Conservation (phyloP, 176 grass and related monocot species). For the Puya raimondii region DNA sequence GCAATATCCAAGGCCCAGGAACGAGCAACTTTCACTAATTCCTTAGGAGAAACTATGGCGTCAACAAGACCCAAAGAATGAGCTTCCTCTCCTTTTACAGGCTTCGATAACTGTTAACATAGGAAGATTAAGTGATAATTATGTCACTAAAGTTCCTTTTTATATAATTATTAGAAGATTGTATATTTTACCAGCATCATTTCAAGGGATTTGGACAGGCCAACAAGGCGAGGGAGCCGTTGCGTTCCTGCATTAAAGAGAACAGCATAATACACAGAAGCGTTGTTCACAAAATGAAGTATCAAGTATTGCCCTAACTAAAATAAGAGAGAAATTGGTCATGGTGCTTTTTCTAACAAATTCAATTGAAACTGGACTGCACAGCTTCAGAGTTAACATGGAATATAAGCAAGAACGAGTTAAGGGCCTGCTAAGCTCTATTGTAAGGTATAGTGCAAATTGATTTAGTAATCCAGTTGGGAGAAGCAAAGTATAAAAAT, state of each 20-base stretch:
- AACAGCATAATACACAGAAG: not conserved
- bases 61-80: constrained; percentile 66
- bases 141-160: too few species aligned
- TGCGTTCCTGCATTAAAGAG: constrained; percentile 62
- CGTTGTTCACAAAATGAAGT: not conserved
- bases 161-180: too few species aligned
- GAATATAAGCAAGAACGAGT: too few species aligned
- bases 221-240: constrained; percentile 83
- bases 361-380: too few species aligned
- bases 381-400: too few species aligned
- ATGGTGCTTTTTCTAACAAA: too few species aligned
- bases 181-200: constrained; percentile 61
- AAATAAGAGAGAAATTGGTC: not conserved
- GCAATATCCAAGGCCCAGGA: constrained; percentile 76
- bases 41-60: constrained; percentile 65
- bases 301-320: not conserved
- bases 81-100: constrained; percentile 71
- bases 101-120: constrained; percentile 57
- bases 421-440: too few species aligned
- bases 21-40: constrained; percentile 62
- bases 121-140: not conserved
- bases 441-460: too few species aligned
- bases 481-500: too few species aligned
- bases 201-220: constrained; percentile 77
- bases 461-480: too few species aligned